Base-by-base conservation (phyloP, 129 eudicot species). In the carrot (Daucus carota) region DNA sequence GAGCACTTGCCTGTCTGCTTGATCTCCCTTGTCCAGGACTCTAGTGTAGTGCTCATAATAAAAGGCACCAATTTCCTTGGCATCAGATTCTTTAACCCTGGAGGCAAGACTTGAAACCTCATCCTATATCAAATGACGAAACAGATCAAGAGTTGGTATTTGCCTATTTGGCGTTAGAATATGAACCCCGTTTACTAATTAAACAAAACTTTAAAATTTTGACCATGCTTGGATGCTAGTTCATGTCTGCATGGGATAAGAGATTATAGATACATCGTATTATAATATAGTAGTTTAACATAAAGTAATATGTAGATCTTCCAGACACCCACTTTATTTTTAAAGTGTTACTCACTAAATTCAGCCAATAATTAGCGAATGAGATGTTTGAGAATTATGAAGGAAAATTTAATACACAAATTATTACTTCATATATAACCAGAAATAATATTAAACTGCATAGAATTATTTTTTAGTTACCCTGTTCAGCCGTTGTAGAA, bases 11-110 rank as follows among this genome's bases (percentile, higher is more conserved):
- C 96, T 89, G 62, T 89, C 99, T 32, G 97, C 97, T 83, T 94
- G 87, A 73, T 91, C 97, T 68, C 97, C 99, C 84, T 94, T 87
- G 86, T 94, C 96, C 60, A 91, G 86, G 28, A 93, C 96, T 79
- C 85, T 84, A 81, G 92, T 91, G 77, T 94, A 94, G 67, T 94
- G 81, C 76, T 92, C 93, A 78, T 87, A 94, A 76, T 94, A 94
- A 80, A 89, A 94, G 88, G 93, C 86, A 88, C 88, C 99, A 75
- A 94, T 91, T 88, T 94, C 99, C 82, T 89, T 82, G 33, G 92
- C 92, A 80, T 94, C 97, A 17, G 97, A 89, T 84, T 94, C 84
- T 74, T 90, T 84, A 5, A 83, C 83, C 42, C 96, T 85, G 57
- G 81, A 46, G 57, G 90, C 83, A 70, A 90, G 87, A 84, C 89